Base-by-base conservation (phyloP, 805 yeast species). In the Hemisphaericaspora nanyangensis region DNA sequence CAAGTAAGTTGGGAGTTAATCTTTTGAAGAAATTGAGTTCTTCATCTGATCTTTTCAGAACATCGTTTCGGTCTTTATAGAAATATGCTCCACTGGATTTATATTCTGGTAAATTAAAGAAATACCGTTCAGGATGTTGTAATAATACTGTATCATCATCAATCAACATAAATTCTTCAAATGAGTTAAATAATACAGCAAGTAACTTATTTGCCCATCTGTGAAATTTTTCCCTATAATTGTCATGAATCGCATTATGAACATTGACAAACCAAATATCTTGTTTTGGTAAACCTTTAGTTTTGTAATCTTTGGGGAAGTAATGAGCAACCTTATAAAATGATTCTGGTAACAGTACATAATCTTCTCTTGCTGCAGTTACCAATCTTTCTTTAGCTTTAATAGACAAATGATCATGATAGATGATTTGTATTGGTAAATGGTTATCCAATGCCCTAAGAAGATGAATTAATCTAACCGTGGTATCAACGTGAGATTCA, bases 111-210 rank as follows among this genome's bases (percentile, higher is more conserved):
- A 59, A 38, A 5, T 56, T 47, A 44, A 63, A 61, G 47, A 56
- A 61, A 36, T 54, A 50, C 30, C 37, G 47, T n/a, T 53, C 52
- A 1, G 65, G 63, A 17, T 40, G 45, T 40, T 58, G 55, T 11
- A 63, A 48, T 36, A 70, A 48, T 7, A 71, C 65, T 0, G 74
- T 57, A 52, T 77, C 82, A 5, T 82, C 75, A 54, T 78, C 82
- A 43, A 78, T 49, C 45, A 77, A 55, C 27, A 78, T 63, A 57
- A 68, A 68, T 39, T 77, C 81, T 45, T 73, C 77, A 50, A 73
- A 77, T 1, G 81, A 70, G 42, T 72, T 79, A 56, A 81, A 80
- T 29, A 77, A 45, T 17, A 73, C 63, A 1, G 85, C 82, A 22
- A 79, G 49, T 53, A 81, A 67, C 52, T 80, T 81, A 38, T 59